A percentile compares a stretch with the other conserved stretches of the same genome.
These are phyloP conservation scores for Podaxis pistillaris DNA, from an alignment of 768 basidiomycete genomes.

Conservation along the genomic window DNA sequence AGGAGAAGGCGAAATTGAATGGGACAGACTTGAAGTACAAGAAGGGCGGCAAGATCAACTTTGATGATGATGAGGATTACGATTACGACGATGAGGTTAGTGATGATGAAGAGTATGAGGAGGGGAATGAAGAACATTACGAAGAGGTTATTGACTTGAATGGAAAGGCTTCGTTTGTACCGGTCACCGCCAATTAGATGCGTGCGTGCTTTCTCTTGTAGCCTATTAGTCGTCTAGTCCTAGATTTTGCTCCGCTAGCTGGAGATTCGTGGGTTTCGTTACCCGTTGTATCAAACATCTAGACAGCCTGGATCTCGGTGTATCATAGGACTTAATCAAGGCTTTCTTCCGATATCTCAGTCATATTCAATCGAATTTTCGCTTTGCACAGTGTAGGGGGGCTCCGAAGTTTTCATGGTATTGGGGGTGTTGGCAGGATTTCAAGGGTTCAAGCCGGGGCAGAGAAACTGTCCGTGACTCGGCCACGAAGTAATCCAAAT, in stretches of 20 bases:
- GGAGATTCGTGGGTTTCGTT: background rate
- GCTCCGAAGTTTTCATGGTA: too few species aligned
- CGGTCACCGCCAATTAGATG: background rate
- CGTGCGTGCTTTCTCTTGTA: background rate
- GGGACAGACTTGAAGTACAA: background rate
- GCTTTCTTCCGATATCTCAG: too few species aligned
- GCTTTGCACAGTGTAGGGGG: too few species aligned
- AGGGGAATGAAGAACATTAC: background rate
- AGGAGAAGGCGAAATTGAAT: constrained; percentile 9
- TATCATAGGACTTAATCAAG: background rate
- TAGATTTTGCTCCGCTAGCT: background rate
- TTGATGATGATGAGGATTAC: background rate
- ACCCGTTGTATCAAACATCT: background rate
- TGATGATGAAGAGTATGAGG: constrained; percentile 1
- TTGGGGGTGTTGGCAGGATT: too few species aligned
- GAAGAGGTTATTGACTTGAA: background rate
- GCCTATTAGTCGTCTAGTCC: background rate
- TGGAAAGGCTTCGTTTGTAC: background rate
- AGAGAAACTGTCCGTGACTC: too few species aligned
- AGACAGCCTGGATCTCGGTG: background rate
- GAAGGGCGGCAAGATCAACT: background rate
- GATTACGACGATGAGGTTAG: background rate
- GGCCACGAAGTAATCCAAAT: too few species aligned
- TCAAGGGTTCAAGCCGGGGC: too few species aligned
- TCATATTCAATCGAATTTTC: too few species aligned